Base-by-base conservation (phyloP, 2,329 filamentous ascomycete genomes). In the Fusarium bactridioides region DNA sequence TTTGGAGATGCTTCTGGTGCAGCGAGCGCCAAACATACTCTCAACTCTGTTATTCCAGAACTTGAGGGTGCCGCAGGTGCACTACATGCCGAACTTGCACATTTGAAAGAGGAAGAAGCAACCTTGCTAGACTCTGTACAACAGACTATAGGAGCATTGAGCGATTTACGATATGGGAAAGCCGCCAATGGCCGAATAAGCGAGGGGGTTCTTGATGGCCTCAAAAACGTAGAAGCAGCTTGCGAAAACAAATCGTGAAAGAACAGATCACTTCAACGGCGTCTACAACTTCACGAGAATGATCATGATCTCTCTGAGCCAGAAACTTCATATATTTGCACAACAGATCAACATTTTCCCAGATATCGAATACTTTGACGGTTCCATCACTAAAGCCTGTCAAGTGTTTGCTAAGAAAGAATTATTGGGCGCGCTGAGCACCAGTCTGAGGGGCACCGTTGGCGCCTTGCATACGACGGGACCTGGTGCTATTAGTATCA, bases 101-200 rank as follows among this genome's bases (percentile, higher is more conserved):
- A 83, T 43, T 84, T 95, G 9, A 88, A 93, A 74, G 83, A 87
- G 38, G 91, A 95, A 73, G 89, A 92, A 59, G 84, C 86, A 2
- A 79, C 80, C 4, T 82, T 94, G 7, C 80, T 92, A 10, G 84
- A 87, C 8, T 87, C 89, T 16, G 87, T 96, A 57, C 86, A 87
- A 72, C 86, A 89, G 62, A 91, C 87, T 0, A 87, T 96, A 21
- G 92, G 92, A 37, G 89, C 88, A 53, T 83, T 97, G 79, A 97
- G 94, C 80, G 93, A 97, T 81, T 85, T 97, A 61, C 90, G 93
- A 50, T 95, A 96, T 77, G 94, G 94, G 41, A 91, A 90, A 61
- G 87, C 96, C 64, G 86, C 88, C 40, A 92, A 93, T 70, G 80
- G 86, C 27, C 86, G 89, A 66, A 82, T 95, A 37, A 86, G 85